Evolutionary conservation across 1,284 basidiomycete species (phyloP), one percentile per base, ranked within the genome.

Genomic region (Thelephora terrestris): DNA sequence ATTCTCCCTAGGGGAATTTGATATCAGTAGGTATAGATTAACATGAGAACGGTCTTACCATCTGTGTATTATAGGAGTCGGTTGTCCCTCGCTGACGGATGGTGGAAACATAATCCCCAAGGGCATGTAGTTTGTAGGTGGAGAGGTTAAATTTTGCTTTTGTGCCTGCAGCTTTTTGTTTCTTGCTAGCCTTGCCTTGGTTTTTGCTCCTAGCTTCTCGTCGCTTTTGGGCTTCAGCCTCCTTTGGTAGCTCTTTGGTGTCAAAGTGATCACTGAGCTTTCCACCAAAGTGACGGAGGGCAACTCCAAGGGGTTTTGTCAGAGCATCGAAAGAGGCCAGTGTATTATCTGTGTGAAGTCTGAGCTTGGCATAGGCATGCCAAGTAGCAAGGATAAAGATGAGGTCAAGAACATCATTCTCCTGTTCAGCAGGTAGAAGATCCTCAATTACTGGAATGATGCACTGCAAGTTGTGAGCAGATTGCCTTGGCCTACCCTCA

Each of bases 311-410:
- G 5, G 50, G 51, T 0, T 43, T 53, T 0, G 64, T 64, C 0
- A 51, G 16, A 0, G 38, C 18, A 5, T 58, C 53, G 10, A 66
- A 51, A 14, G 45, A 38, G 1, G 48, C 29, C 5, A 68, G 32
- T 0, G 64, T 57, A 0, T 37, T 12, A 0, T 59, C 57, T 0
- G 65, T 64, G 34, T 68, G 66, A 35, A 63, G 46, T 7, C 61
- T 54, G 12, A 68, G 58, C 48, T 68, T 69, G 1, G 62, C 65
- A 0, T 67, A 52, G 1, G 48, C 48, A 45, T 68, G 65, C 64
- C 61, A 67, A 29, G 56, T 52, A 7, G 57, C 56, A 2, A 58
- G 27, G 1, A 37, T 27, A 37, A 54, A 59, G 0, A 63, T 47
- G 1, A 64, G 45, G 4, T 55, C 47, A 10, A 58, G 47, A 7